Percentiles rank a stretch among this genome's conserved stretches.
Evolutionary conservation across 352 stramenopile species (phyloP).

Genomic region (Pythium aquatile): DNA sequence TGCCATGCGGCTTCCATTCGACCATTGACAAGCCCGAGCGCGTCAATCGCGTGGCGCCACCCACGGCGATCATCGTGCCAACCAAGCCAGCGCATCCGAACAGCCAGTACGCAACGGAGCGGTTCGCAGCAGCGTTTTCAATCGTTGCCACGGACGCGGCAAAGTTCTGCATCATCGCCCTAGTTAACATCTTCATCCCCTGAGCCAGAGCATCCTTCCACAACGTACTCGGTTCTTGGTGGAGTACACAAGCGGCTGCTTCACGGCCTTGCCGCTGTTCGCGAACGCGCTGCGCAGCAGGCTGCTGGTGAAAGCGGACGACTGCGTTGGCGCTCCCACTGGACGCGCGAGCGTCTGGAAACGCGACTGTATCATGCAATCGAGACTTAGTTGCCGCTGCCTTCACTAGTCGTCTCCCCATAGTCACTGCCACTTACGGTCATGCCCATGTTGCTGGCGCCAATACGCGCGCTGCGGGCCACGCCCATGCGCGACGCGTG

Average conservation of each 20-base stretch:
- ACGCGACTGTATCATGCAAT: constrained; percentile 28
- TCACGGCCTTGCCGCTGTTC: constrained; percentile 26
- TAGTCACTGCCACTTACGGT: neutral
- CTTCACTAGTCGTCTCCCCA: neutral
- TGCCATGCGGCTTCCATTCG: constrained; percentile 95
- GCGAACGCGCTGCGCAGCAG: constrained; percentile 38
- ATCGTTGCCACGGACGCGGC: constrained; percentile 56
- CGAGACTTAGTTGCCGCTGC: neutral
- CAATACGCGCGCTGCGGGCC: constrained; percentile 18
- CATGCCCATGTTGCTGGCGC: constrained; percentile 8
- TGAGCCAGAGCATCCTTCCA: neutral
- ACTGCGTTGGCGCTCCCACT: constrained; percentile 27
- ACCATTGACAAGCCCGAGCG: constrained; percentile 97
- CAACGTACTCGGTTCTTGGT: constrained; percentile 67
- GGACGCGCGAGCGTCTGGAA: constrained; percentile 69
- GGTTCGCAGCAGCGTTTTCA: constrained; percentile 82
- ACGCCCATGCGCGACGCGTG: constrained; percentile 31
- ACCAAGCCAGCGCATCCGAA: constrained; percentile 94
- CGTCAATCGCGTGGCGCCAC: constrained; percentile 96
- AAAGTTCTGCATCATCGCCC: constrained; percentile 37
- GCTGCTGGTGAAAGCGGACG: constrained; percentile 25
- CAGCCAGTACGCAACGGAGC: constrained; percentile 93
- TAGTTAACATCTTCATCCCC: neutral
- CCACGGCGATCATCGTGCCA: constrained; percentile 96
- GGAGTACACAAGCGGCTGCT: constrained; percentile 58